Conservation (phyloP, 2,329 filamentous ascomycete species). For the Elsinoe necatrix region DNA sequence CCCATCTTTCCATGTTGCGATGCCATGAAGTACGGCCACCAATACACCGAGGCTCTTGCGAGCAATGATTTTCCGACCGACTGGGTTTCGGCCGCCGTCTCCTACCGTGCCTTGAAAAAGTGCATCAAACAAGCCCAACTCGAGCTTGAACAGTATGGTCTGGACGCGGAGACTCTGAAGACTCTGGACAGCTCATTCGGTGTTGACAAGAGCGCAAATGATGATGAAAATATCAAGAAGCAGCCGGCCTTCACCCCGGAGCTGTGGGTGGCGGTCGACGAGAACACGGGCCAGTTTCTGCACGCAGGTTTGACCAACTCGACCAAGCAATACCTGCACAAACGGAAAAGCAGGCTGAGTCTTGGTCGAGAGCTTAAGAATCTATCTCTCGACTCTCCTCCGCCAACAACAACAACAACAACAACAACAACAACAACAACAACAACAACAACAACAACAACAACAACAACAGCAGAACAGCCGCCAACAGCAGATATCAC, state of each 20-base stretch:
- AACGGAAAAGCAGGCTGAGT: constrained; percentile 32
- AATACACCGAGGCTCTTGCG: constrained; percentile 62
- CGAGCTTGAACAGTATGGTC: constrained; percentile 62
- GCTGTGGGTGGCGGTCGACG: constrained; percentile 60
- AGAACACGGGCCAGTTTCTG: constrained; percentile 57
- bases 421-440: background rate
- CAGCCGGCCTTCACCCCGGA: constrained; percentile 50
- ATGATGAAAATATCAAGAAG: background rate
- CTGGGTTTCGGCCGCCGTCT: constrained; percentile 66
- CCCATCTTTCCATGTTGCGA: background rate
- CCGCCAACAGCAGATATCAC: constrained; percentile 6
- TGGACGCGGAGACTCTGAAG: constrained; percentile 62
- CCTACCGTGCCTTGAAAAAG: constrained; percentile 80
- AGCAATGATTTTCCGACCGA: constrained; percentile 66
- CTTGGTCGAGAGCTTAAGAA: background rate
- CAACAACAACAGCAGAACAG: background rate
- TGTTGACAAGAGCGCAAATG: constrained; percentile 20
- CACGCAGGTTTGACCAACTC: constrained; percentile 59
- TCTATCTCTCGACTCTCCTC: constrained; percentile 19
- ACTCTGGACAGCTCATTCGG: constrained; percentile 47
- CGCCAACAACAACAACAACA: background rate
- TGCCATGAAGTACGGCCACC: constrained; percentile 77
- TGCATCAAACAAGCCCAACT: constrained; percentile 70
- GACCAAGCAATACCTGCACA: constrained; percentile 56
- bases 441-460: background rate